Percentiles rank a stretch among this genome's conserved stretches.
Evolutionary conservation across 352 stramenopile species (phyloP).

Genomic region (Pythium sp.): DNA sequence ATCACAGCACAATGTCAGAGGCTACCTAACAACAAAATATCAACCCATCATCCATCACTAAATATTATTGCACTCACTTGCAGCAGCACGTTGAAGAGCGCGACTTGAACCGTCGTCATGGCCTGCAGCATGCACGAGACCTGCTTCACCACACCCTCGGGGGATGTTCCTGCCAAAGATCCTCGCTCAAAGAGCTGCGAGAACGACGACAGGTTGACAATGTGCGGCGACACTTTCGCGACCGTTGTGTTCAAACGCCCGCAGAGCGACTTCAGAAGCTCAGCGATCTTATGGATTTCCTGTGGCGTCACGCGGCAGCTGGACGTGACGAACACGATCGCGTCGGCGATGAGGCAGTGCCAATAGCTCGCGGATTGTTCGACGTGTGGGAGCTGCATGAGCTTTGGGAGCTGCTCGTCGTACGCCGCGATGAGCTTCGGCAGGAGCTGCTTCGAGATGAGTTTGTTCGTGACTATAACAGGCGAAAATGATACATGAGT

Average conservation of each 20-base stretch:
- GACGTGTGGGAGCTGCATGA: slow-evolving; percentile 55
- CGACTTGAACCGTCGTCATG: slow-evolving; percentile 69
- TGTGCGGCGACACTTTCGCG: slow-evolving; percentile 74
- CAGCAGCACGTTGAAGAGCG: slow-evolving; percentile 58
- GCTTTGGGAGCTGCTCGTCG: slow-evolving; percentile 45
- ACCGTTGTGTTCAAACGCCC: slow-evolving; percentile 53
- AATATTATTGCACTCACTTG: slow-evolving; percentile 14
- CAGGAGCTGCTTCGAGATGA: slow-evolving; percentile 49
- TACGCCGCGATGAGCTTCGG: slow-evolving; percentile 47
- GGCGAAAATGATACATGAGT: not conserved
- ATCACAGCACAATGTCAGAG: not conserved
- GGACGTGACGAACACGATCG: slow-evolving; percentile 56
- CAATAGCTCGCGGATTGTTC: slow-evolving; percentile 74
- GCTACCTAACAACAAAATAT: no score
- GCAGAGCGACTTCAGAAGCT: slow-evolving; percentile 57
- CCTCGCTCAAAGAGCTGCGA: slow-evolving; percentile 69
- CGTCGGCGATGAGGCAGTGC: slow-evolving; percentile 72
- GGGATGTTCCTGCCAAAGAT: slow-evolving; percentile 56
- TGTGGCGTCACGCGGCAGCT: slow-evolving; percentile 46
- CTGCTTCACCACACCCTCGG: slow-evolving; percentile 67
- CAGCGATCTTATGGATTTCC: slow-evolving; percentile 53
- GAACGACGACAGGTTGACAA: slow-evolving; percentile 79
- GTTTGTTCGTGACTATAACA: slow-evolving; percentile 52
- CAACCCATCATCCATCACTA: not conserved
- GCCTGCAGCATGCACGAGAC: slow-evolving; percentile 74